Evolutionary conservation across 176 grass and related monocot genomes (phyloP).

Genomic region (Dactylis glomerata): DNA sequence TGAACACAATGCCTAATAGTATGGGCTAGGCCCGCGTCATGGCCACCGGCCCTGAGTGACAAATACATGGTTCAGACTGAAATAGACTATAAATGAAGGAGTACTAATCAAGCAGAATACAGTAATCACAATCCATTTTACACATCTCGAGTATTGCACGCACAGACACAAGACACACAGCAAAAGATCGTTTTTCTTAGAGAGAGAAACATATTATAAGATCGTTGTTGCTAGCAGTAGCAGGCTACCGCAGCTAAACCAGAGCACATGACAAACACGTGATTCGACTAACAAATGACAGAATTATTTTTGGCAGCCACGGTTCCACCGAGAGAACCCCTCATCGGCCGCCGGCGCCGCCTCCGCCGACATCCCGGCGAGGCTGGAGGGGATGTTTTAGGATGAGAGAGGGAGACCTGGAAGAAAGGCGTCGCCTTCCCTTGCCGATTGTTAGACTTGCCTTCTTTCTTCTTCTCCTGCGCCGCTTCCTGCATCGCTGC

Average conservation of each 20-base stretch:
- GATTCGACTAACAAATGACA: background rate
- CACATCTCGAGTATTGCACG: background rate
- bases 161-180: background rate
- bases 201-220: no score
- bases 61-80: background rate
- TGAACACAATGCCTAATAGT: no score
- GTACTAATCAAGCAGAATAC: background rate
- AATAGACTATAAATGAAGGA: background rate
- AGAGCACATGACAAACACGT: background rate
- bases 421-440: conserved; percentile 79
- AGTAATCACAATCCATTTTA: background rate
- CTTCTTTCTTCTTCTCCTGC: conserved; percentile 32
- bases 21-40: no score
- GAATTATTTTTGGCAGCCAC: background rate
- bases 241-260: background rate
- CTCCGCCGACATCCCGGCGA: background rate
- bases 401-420: conserved; percentile 58
- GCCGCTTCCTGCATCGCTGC: background rate
- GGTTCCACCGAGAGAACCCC: background rate
- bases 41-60: background rate
- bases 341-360: background rate
- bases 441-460: conserved; percentile 64
- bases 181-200: background rate
- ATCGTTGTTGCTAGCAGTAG: background rate
- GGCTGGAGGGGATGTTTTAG: conserved; percentile 16